phyloP scores from a whole-genome alignment of 345 rosid genomes.

The Citrus reticulata region DNA sequence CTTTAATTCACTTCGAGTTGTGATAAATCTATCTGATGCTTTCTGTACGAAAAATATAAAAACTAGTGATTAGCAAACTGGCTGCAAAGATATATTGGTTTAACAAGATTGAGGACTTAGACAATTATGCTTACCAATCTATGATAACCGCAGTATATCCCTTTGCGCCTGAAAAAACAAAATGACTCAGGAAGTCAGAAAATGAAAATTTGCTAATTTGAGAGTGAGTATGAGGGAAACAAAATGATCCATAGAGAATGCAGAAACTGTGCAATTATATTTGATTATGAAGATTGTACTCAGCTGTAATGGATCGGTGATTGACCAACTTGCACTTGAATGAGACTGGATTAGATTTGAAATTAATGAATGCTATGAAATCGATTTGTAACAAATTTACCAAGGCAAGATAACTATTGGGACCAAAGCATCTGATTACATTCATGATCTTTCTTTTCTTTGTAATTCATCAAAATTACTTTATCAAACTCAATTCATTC shows the following conservation, averaged over 20 bases:
- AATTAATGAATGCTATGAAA: background rate
- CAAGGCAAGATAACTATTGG: background rate
- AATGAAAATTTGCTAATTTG: background rate
- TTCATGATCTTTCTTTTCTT: background rate
- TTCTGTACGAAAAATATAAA: conserved; percentile 42
- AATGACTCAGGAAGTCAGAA: conserved; percentile 3
- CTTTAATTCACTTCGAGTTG: conserved; percentile 63
- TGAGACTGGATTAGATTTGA: background rate
- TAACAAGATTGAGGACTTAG: conserved; percentile 18
- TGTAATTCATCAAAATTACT: background rate
- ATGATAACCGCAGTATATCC: conserved; percentile 67
- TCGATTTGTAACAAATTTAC: background rate
- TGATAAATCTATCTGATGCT: conserved; percentile 56
- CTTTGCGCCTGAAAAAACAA: conserved; percentile 60
- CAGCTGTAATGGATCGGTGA: background rate
- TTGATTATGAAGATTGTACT: background rate
- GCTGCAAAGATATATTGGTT: conserved; percentile 3
- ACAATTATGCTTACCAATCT: conserved; percentile 45
- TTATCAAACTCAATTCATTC: background rate
- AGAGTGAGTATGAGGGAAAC: background rate
- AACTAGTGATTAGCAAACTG: background rate
- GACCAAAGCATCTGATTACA: background rate
- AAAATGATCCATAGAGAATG: background rate
- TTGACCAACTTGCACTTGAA: conserved; percentile 2
- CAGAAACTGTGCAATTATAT: background rate